Percentiles rank a stretch among this genome's conserved stretches.
Conservation (phyloP, 805 yeast genomes). For the Suhomyces sp. region DNA sequence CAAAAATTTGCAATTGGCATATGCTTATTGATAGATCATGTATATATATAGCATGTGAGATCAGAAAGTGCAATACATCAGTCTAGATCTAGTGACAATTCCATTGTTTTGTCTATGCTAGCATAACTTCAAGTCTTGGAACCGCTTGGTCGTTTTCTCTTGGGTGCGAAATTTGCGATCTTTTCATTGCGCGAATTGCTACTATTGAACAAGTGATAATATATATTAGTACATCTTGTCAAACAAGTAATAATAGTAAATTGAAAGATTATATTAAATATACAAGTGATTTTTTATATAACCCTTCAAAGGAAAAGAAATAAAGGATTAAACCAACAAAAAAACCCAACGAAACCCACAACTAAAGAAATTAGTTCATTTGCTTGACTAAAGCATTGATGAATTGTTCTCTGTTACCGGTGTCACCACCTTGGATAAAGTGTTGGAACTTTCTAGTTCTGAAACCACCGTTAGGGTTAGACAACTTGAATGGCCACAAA, state of each 20-base stretch:
- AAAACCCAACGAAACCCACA: constrained; percentile 1
- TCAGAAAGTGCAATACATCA: no score
- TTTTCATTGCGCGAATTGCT: no score
- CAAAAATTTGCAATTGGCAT: no score
- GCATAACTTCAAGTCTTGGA: no score
- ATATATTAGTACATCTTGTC: neutral
- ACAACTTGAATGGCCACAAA: constrained; percentile 96
- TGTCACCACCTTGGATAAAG: constrained; percentile 97
- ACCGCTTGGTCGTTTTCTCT: no score
- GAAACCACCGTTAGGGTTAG: constrained; percentile 98
- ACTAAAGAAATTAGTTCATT: constrained; percentile 65
- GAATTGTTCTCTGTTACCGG: constrained; percentile 97
- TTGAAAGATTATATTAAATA: constrained; percentile 8
- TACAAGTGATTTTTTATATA: constrained; percentile 1
- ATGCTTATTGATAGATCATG: no score
- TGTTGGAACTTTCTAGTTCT: constrained; percentile 97
- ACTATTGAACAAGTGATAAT: no score
- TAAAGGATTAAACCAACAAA: constrained; percentile 7
- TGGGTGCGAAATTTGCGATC: no score
- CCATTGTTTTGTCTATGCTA: no score
- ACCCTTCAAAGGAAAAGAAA: constrained; percentile 9
- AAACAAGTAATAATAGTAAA: neutral
- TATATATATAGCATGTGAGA: no score
- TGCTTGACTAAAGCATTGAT: constrained; percentile 92
- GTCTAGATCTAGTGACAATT: no score